Evolutionary conservation across 495 filamentous ascomycete genomes (phyloP).

Genomic region (Cudoniella acicularis): DNA sequence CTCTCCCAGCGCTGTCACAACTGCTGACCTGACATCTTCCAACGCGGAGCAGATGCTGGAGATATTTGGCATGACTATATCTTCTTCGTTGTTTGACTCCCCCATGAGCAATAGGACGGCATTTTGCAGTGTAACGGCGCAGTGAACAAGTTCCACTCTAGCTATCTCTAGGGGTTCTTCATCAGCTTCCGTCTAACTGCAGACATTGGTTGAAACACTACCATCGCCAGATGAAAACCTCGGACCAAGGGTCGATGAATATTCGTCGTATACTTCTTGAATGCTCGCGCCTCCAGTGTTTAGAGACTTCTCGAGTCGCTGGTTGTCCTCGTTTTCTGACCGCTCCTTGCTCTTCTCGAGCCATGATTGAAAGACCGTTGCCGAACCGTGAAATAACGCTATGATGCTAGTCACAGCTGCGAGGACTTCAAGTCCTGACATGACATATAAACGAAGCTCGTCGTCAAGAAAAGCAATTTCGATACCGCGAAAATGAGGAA

Average conservation of each 20-base stretch:
- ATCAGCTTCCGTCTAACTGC: background rate
- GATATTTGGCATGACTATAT: background rate
- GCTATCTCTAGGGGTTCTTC: background rate
- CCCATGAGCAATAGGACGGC: background rate
- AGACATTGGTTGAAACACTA: background rate
- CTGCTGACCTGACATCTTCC: background rate
- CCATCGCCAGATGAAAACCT: background rate
- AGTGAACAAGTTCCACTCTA: background rate
- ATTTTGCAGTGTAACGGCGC: background rate
- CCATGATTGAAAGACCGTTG: background rate
- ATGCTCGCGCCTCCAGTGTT: background rate
- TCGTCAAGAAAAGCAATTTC: background rate
- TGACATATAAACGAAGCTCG: background rate
- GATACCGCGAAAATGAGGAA: background rate
- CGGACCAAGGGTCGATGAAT: background rate
- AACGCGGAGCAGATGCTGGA: background rate
- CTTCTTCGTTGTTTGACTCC: background rate
- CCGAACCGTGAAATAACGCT: background rate
- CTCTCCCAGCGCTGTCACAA: background rate
- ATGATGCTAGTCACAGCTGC: constrained; percentile 1
- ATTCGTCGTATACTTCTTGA: background rate
- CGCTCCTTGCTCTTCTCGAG: background rate
- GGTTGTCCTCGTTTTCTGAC: background rate
- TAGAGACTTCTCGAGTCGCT: background rate
- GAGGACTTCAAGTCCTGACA: background rate